Base-by-base conservation (phyloP, 192 early-diverging fungal genomes). In the Allomyces javanicus region DNA sequence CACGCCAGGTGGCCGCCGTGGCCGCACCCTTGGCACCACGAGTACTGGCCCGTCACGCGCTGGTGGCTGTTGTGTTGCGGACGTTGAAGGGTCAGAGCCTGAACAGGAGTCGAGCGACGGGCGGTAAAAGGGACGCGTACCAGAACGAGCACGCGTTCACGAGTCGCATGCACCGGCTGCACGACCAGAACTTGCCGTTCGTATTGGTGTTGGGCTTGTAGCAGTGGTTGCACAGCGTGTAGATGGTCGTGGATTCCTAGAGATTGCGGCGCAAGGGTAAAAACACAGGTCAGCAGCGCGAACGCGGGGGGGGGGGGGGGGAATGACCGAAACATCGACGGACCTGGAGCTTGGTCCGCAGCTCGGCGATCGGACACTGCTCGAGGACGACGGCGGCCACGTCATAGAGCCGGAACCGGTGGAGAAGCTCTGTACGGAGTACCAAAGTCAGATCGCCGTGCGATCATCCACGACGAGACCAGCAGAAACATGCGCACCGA, bases 1-100 rank as follows among this genome's bases (percentile, higher is more conserved):
- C 88, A 88, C 58, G 74, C 72, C 67, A 88, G 66, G 73, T 90
- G 88, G 9, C 89, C 89, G 19, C 89, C 89, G 73, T 91, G 89
- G 10, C 80, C 78, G 68, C 89, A 91, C 0, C 86, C 79, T 67
- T 87, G 82, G 67, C 89, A 90, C 88, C 88, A 91, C 7, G 80
- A 74, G 72, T 86, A 90, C 27, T 83, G 73, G 0, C 89, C 86
- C 64, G 78, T 78, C 5, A 87, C 87, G 7, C 82, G 81, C 71
- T 81, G 75, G 68, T 86, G 88, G 64, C 89, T 87, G 69, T 66
- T 23, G 11, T 24, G 11, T 24, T 26, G 6, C 44, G 62, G 19
- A 72, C 61, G 64, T 27, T 44, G 24, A 19, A 23, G 44, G 23
- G 43, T 63, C 45, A 23, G 27, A 12, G 5, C 55, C 43, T 61